phyloP scores from a whole-genome alignment of 345 rosid genomes.

The Eucalyptus pumila region DNA sequence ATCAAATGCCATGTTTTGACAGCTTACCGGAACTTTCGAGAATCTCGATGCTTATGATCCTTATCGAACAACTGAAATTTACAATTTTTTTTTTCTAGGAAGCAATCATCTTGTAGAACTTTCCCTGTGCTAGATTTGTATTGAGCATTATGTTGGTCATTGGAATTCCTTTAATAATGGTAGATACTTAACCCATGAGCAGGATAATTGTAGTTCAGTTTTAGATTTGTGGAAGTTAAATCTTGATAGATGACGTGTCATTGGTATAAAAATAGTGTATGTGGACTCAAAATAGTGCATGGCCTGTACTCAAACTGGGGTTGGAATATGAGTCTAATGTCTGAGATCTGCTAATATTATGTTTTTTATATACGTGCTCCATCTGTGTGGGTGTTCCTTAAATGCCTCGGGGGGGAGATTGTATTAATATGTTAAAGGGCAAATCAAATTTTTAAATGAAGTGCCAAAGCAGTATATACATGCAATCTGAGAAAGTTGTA shows the following conservation, averaged over 20 bases:
- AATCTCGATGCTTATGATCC: neutral
- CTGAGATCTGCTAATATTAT: neutral
- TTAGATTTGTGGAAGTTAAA: neutral
- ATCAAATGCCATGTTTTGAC: neutral
- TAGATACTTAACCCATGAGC: neutral
- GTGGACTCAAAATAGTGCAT: neutral
- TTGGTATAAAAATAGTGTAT: neutral
- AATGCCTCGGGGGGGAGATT: neutral
- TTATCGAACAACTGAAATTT: neutral
- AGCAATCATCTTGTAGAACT: neutral
- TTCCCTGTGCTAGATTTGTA: neutral
- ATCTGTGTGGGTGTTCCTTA: neutral
- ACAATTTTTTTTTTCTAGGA: neutral
- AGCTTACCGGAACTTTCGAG: neutral
- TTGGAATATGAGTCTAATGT: neutral
- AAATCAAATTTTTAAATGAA: neutral
- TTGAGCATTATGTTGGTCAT: neutral
- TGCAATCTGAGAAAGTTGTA: neutral
- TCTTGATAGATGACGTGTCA: neutral
- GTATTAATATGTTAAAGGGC: neutral
- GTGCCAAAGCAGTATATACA: neutral
- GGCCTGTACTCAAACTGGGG: neutral
- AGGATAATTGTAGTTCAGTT: neutral
- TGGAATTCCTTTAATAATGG: neutral
- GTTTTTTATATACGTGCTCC: neutral